phyloP scores from a whole-genome alignment of 805 yeast species.

The Dipodascopsis uninucleata region DNA sequence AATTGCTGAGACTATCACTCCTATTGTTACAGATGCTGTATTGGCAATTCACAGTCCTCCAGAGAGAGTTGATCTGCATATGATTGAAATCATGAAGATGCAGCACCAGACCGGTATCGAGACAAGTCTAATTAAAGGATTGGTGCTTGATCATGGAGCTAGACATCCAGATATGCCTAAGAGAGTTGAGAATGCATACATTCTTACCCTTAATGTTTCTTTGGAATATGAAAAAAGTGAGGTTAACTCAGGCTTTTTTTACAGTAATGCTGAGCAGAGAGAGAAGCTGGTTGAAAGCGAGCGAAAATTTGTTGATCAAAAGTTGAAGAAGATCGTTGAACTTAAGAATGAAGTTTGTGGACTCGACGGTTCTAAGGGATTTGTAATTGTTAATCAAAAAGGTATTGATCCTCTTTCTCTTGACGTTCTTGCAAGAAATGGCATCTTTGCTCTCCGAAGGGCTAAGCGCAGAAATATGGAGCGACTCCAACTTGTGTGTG shows the following conservation, averaged over 20 bases:
- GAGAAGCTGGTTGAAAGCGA: constrained; percentile 91
- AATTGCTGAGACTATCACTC: constrained; percentile 75
- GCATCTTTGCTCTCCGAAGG: constrained; percentile 89
- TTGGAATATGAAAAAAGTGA: constrained; percentile 97
- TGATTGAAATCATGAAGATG: constrained; percentile 98
- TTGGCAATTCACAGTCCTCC: constrained; percentile 61
- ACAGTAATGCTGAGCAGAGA: constrained; percentile 92
- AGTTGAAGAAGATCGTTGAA: constrained; percentile 84
- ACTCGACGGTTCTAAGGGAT: constrained; percentile 64
- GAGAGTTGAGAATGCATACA: constrained; percentile 72
- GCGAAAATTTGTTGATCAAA: constrained; percentile 90
- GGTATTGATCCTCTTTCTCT: constrained; percentile 98
- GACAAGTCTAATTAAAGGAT: constrained; percentile 77
- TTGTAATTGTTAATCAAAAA: constrained; percentile 94
- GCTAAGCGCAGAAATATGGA: constrained; percentile 99
- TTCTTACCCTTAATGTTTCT: constrained; percentile 86
- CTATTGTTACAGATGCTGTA: constrained; percentile 96
- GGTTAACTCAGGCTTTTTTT: constrained; percentile 92
- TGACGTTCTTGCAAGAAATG: constrained; percentile 88
- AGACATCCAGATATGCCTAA: constrained; percentile 99
- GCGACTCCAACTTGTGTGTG: constrained; percentile 90
- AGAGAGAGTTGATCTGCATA: constrained; percentile 72
- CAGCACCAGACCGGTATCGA: constrained; percentile 85
- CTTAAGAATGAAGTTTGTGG: constrained; percentile 90
- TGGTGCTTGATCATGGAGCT: constrained; percentile 96